Conservation (phyloP, 1,139 yeast genomes). For the Hyphopichia khmerensis region DNA sequence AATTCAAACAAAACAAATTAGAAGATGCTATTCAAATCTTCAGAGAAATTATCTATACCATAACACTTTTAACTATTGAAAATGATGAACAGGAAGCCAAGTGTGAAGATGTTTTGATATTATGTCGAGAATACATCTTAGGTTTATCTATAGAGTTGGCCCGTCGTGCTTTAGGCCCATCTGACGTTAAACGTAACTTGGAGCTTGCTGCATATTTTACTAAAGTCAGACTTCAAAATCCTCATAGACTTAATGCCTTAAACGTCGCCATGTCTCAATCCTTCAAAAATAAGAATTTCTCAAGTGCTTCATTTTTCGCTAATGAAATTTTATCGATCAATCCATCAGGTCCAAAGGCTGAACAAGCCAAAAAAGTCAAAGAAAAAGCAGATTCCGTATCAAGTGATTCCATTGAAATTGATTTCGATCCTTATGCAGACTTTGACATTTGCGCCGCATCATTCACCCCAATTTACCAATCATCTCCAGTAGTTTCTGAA, state of each 20-base stretch:
- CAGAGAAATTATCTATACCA: conserved; percentile 75
- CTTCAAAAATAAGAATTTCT: conserved; percentile 82
- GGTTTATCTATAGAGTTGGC: conserved; percentile 88
- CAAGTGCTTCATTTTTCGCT: conserved; percentile 90
- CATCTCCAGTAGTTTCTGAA: conserved; percentile 66
- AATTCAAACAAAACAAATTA: conserved; percentile 80
- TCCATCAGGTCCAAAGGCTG: conserved; percentile 77
- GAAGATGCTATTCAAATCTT: conserved; percentile 77
- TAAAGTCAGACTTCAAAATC: conserved; percentile 73
- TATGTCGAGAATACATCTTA: conserved; percentile 86
- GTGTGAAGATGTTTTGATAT: conserved; percentile 66
- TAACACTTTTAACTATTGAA: conserved; percentile 70
- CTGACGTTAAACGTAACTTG: conserved; percentile 77
- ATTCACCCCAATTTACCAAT: conserved; percentile 84
- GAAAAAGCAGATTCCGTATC: conserved; percentile 76
- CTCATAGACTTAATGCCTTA: conserved; percentile 83
- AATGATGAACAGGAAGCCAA: conserved; percentile 73
- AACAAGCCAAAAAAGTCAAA: conserved; percentile 82
- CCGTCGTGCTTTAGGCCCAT: conserved; percentile 75
- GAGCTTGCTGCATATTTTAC: conserved; percentile 97
- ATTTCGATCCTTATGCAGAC: conserved; percentile 89
- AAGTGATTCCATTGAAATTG: conserved; percentile 83
- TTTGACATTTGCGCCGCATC: conserved; percentile 89
- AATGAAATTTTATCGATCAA: conserved; percentile 70
- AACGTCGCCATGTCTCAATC: conserved; percentile 95